Percentiles rank a stretch among this genome's conserved stretches.
Evolutionary conservation across 2,329 filamentous ascomycete genomes (phyloP).

Genomic region (Aurifilum marmelostoma): DNA sequence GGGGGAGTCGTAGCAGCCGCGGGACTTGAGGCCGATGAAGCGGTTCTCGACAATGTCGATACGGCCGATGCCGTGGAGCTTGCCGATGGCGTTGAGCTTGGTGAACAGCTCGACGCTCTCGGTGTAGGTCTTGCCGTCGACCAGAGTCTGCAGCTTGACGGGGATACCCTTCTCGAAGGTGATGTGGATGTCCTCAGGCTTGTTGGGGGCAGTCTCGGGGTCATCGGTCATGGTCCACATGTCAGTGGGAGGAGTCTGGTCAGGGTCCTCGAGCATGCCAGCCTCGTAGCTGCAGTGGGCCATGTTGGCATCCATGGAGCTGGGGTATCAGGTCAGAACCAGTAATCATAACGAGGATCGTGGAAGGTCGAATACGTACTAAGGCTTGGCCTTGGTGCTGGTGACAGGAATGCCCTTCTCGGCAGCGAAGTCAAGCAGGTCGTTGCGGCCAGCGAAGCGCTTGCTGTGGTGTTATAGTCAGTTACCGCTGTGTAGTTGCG

Average conservation of each 20-base stretch:
- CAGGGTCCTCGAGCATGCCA: conserved; percentile 69
- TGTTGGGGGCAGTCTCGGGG: conserved; percentile 70
- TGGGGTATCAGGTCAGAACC: conserved; percentile 50
- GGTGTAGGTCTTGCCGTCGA: conserved; percentile 64
- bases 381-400: conserved; percentile 65
- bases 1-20: conserved; percentile 80
- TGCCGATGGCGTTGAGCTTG: conserved; percentile 71
- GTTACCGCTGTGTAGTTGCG: background rate
- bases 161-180: conserved; percentile 78
- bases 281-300: conserved; percentile 72
- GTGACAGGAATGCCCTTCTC: conserved; percentile 71
- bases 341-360: background rate
- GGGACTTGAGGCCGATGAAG: conserved; percentile 70
- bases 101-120: conserved; percentile 74
- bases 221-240: conserved; percentile 80
- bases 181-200: conserved; percentile 71
- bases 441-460: conserved; percentile 68
- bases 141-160: conserved; percentile 49
- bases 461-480: conserved; percentile 41
- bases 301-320: conserved; percentile 54
- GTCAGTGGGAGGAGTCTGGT: conserved; percentile 69
- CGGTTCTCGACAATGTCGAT: conserved; percentile 76
- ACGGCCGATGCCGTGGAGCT: conserved; percentile 73
- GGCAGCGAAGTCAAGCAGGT: conserved; percentile 72
- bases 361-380: conserved; percentile 8